Conservation (phyloP, 2,329 filamentous ascomycete species). For the Ilyonectria robusta region DNA sequence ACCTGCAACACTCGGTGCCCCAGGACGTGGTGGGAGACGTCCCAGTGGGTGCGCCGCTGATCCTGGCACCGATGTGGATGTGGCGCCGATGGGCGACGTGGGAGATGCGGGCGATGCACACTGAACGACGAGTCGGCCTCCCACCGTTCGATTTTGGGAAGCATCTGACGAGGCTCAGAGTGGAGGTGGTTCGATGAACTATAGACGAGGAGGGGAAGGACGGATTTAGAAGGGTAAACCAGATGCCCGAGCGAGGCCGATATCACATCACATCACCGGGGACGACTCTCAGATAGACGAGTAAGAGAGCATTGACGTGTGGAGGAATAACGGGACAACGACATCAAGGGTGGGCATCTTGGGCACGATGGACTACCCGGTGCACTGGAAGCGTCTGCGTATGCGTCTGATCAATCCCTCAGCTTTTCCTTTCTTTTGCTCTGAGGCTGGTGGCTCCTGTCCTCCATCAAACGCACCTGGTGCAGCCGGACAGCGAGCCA, state of each 20-base stretch:
- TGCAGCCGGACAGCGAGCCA: conserved; percentile 21
- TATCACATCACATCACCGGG: conserved; percentile 44
- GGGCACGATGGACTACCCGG: background rate
- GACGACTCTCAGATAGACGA: conserved; percentile 24
- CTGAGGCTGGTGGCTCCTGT: conserved; percentile 10
- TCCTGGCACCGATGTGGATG: background rate
- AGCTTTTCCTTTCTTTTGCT: conserved; percentile 20
- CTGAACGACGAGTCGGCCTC: conserved; percentile 34
- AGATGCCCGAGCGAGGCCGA: conserved; percentile 14
- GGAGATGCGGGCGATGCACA: conserved; percentile 18
- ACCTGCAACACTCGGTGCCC: conserved; percentile 32
- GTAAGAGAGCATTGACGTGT: conserved; percentile 10
- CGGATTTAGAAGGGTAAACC: conserved; percentile 16
- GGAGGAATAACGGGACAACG: background rate
- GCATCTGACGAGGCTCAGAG: conserved; percentile 46
- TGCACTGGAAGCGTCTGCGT: background rate
- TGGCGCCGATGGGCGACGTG: conserved; percentile 15
- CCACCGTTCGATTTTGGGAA: conserved; percentile 46
- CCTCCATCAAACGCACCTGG: conserved; percentile 22
- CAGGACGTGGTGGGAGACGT: conserved; percentile 17
- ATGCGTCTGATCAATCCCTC: background rate
- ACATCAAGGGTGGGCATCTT: background rate
- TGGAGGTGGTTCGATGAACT: conserved; percentile 41
- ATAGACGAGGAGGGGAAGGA: conserved; percentile 27
- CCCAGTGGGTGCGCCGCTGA: background rate